These are phyloP conservation scores for Neophaeococcomyces mojaviensis DNA, from an alignment of 2,329 filamentous ascomycete genomes.

Conservation along the genomic window DNA sequence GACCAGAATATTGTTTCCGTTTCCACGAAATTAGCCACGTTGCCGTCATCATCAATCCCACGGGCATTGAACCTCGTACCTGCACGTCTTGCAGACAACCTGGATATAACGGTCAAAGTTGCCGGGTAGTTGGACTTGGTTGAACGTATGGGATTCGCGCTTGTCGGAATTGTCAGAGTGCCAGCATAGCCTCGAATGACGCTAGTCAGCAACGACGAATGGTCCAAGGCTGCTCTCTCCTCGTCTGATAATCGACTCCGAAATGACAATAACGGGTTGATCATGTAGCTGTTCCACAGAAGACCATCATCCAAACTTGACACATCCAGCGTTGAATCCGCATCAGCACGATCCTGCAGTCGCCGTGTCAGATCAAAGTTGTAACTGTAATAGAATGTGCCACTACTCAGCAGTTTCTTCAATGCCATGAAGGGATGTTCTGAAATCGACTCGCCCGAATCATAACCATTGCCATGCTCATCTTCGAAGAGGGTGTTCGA, in stretches of 20 bases:
- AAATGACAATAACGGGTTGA: conserved; percentile 83
- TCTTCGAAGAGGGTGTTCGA: conserved; percentile 46
- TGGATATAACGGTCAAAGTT: conserved; percentile 79
- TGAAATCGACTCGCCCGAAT: conserved; percentile 60
- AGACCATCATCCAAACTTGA: conserved; percentile 89
- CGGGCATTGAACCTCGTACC: conserved; percentile 96
- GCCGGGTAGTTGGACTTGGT: conserved; percentile 67
- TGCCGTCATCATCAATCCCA: conserved; percentile 93
- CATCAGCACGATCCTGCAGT: conserved; percentile 75
- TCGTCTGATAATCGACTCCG: conserved; percentile 68
- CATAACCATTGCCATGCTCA: conserved; percentile 46
- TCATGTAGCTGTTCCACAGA: conserved; percentile 98
- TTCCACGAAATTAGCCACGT: conserved; percentile 98
- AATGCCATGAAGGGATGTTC: conserved; percentile 88
- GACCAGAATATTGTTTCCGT: conserved; percentile 90
- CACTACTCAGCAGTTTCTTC: conserved; percentile 85
- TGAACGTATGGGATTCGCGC: conserved; percentile 59
- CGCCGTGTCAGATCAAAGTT: conserved; percentile 95
- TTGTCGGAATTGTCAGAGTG: conserved; percentile 76
- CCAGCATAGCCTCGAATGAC: conserved; percentile 89
- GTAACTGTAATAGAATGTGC: conserved; percentile 97
- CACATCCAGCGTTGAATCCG: conserved; percentile 74
- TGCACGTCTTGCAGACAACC: conserved; percentile 81
- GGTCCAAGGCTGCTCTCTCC: conserved; percentile 74
- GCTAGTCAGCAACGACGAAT: conserved; percentile 79